These are phyloP conservation scores for Cyberlindnera sargentensis DNA, from an alignment of 805 yeast species.

Conservation along the genomic window DNA sequence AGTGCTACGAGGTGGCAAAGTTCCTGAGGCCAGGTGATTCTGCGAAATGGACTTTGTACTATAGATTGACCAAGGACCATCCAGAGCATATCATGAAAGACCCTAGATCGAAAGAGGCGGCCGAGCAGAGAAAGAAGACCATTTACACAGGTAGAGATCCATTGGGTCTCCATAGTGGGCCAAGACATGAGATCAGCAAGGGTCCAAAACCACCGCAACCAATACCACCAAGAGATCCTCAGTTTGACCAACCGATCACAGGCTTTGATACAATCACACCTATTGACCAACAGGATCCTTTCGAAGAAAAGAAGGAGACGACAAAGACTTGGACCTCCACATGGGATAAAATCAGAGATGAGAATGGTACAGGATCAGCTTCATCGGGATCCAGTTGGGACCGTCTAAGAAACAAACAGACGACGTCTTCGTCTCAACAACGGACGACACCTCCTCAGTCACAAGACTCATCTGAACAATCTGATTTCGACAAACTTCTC, in stretches of 20 bases:
- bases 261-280: not conserved
- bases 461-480: not conserved
- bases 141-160: constrained; percentile 33
- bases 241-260: not conserved
- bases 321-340: constrained; percentile 21
- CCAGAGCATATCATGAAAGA: constrained; percentile 48
- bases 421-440: not conserved
- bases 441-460: not conserved
- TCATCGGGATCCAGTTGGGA: not conserved
- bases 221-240: not conserved
- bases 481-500: constrained; percentile 20
- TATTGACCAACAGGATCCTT: constrained; percentile 15
- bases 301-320: constrained; percentile 7
- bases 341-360: constrained; percentile 32
- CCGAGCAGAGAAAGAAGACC: constrained; percentile 17
- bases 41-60: constrained; percentile 45
- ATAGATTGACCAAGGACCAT: constrained; percentile 41
- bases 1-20: constrained; percentile 25
- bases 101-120: constrained; percentile 37
- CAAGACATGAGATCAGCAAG: constrained; percentile 19
- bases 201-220: not conserved
- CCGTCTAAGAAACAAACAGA: not conserved
- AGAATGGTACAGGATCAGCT: constrained; percentile 13
- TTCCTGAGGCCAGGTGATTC: constrained; percentile 28
- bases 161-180: constrained; percentile 30